phyloP scores from a whole-genome alignment of 768 basidiomycete genomes.

The Galerina sulciceps region DNA sequence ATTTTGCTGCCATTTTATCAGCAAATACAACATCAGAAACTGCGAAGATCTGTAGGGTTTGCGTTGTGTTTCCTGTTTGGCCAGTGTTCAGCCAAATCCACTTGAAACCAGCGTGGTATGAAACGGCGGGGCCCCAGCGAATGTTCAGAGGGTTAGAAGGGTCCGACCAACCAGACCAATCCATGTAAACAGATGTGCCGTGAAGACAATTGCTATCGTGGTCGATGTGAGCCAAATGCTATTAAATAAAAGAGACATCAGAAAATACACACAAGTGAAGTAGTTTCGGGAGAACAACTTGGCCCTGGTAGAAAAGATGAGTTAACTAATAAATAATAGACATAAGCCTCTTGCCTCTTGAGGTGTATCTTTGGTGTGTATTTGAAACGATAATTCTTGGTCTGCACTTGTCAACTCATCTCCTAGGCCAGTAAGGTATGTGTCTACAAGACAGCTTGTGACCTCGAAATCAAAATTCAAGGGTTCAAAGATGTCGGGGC shows the following conservation, averaged over 20 bases:
- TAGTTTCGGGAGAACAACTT: conserved; percentile 47
- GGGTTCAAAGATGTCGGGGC: conserved; percentile 43
- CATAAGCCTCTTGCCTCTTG: conserved; percentile 32
- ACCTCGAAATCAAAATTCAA: conserved; percentile 52
- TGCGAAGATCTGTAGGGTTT: conserved; percentile 34
- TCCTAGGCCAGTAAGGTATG: conserved; percentile 47
- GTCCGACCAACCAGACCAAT: conserved; percentile 52
- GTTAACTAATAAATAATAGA: background rate
- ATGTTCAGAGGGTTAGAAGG: conserved; percentile 38
- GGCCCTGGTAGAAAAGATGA: conserved; percentile 26
- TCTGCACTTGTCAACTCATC: conserved; percentile 38
- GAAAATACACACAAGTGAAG: conserved; percentile 49
- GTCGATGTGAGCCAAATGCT: background rate
- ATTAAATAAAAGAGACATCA: background rate
- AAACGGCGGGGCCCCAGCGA: conserved; percentile 49
- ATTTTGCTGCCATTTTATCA: conserved; percentile 33
- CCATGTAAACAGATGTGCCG: conserved; percentile 41
- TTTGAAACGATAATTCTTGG: conserved; percentile 38
- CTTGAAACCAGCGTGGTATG: conserved; percentile 50
- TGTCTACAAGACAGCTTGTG: conserved; percentile 51
- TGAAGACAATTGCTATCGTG: conserved; percentile 45
- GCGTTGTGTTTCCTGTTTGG: conserved; percentile 12
- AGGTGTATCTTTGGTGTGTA: conserved; percentile 39
- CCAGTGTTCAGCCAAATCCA: conserved; percentile 54
- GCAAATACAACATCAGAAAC: conserved; percentile 41